A percentile compares a stretch with the other conserved stretches of the same genome.
Conservation (phyloP, 2,329 filamentous ascomycete species). For the Cladosporium sp. region DNA sequence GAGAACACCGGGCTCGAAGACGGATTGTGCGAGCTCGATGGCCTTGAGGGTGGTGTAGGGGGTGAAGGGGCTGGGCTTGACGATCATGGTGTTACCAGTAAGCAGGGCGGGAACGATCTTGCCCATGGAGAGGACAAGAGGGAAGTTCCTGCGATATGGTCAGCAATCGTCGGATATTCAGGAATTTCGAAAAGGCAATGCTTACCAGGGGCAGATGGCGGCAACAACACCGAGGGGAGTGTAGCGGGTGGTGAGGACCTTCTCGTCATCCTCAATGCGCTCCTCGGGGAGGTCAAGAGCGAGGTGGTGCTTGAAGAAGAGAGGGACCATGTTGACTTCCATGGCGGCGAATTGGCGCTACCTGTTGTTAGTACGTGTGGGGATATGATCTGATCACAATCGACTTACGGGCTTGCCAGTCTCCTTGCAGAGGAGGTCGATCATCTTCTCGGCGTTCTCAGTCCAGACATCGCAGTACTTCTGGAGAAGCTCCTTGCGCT, state of each 20-base stretch:
- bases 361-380: constrained; percentile 11
- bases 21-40: constrained; percentile 53
- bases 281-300: constrained; percentile 37
- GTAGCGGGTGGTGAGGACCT: constrained; percentile 44
- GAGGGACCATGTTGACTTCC: constrained; percentile 35
- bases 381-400: background rate
- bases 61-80: constrained; percentile 48
- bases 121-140: constrained; percentile 47
- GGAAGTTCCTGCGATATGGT: constrained; percentile 39
- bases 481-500: constrained; percentile 34
- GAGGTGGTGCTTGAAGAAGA: constrained; percentile 37
- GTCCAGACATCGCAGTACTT: constrained; percentile 32
- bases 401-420: constrained; percentile 36
- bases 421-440: constrained; percentile 32
- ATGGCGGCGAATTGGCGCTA: constrained; percentile 39
- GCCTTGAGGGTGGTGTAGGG: constrained; percentile 58
- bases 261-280: constrained; percentile 43
- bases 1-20: constrained; percentile 61
- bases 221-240: constrained; percentile 45
- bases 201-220: constrained; percentile 42
- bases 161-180: background rate
- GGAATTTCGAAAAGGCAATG: background rate
- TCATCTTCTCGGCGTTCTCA: constrained; percentile 33
- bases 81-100: constrained; percentile 41
- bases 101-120: constrained; percentile 57